These are phyloP conservation scores for Acanthamoeba sp. DNA, from an alignment of 208 protist genomes.

Conservation along the genomic window DNA sequence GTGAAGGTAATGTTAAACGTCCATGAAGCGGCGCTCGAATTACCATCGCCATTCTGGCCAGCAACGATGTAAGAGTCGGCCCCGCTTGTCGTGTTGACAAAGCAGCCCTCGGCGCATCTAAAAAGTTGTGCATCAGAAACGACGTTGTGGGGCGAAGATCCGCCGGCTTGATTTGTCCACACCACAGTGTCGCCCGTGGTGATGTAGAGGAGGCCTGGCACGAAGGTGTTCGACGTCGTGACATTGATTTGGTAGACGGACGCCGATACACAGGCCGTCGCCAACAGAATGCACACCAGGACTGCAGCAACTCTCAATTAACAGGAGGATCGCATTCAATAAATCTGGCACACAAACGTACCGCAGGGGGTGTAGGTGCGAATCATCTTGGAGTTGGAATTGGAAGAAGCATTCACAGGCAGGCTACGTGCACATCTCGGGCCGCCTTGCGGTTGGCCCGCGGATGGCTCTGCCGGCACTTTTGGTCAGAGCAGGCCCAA, in stretches of 20 bases:
- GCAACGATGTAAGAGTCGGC: not conserved
- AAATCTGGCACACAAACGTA: too few species aligned
- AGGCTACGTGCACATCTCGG: too few species aligned
- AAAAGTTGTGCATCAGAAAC: not conserved
- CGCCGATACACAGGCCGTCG: not conserved
- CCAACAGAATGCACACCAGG: not conserved
- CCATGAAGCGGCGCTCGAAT: not conserved
- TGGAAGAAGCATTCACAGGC: too few species aligned
- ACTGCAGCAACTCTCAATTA: too few species aligned
- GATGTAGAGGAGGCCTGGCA: not conserved
- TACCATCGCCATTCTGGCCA: not conserved
- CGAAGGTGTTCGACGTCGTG: not conserved
- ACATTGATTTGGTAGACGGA: not conserved
- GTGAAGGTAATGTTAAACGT: conserved; percentile 14
- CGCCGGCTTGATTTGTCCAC: not conserved
- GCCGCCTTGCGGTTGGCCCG: too few species aligned
- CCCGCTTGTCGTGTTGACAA: not conserved
- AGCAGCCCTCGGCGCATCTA: not conserved
- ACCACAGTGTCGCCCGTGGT: conserved; percentile 4
- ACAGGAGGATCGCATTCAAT: too few species aligned
- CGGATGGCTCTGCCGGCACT: too few species aligned
- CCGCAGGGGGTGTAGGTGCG: too few species aligned
- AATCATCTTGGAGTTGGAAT: too few species aligned
- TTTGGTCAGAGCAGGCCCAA: too few species aligned
- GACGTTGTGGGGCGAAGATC: not conserved